Evolutionary conservation across 1,284 basidiomycete genomes (phyloP).

Genomic region (Pterula multifida): DNA sequence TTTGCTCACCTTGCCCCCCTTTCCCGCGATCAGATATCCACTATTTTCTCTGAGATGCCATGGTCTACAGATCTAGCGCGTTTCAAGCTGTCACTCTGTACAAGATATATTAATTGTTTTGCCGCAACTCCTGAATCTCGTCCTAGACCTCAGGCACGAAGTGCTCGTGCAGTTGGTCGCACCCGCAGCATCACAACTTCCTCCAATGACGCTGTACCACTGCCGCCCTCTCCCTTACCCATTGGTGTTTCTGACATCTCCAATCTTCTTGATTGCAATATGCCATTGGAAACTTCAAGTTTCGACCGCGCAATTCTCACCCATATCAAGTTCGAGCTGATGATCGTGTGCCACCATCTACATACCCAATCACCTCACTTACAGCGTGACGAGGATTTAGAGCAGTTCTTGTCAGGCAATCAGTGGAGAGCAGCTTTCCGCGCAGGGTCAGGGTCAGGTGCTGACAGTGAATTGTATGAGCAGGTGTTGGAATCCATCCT

Average conservation of each 20-base stretch:
- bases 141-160: not conserved
- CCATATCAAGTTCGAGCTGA: not conserved
- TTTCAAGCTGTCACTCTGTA: conserved; percentile 40
- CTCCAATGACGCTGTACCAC: not conserved
- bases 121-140: conserved; percentile 1
- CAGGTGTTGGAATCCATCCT: not conserved
- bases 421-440: not conserved
- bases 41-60: conserved; percentile 30
- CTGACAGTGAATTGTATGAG: not conserved
- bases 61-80: conserved; percentile 23
- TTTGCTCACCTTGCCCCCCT: conserved; percentile 30
- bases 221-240: not conserved
- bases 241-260: not conserved
- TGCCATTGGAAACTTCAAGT: not conserved
- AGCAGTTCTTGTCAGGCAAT: not conserved
- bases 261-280: not conserved
- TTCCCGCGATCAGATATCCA: conserved; percentile 20
- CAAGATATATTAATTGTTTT: conserved; percentile 24
- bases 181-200: not conserved
- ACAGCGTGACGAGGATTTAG: not conserved
- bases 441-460: not conserved
- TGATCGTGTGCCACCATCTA: not conserved
- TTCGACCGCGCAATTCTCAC: not conserved
- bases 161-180: not conserved
- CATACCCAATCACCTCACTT: not conserved